Percentiles rank a stretch among this genome's conserved stretches.
These are phyloP conservation scores for Diaporthe sp. DNA, from an alignment of 2,329 filamentous ascomycete genomes.

Conservation along the genomic window DNA sequence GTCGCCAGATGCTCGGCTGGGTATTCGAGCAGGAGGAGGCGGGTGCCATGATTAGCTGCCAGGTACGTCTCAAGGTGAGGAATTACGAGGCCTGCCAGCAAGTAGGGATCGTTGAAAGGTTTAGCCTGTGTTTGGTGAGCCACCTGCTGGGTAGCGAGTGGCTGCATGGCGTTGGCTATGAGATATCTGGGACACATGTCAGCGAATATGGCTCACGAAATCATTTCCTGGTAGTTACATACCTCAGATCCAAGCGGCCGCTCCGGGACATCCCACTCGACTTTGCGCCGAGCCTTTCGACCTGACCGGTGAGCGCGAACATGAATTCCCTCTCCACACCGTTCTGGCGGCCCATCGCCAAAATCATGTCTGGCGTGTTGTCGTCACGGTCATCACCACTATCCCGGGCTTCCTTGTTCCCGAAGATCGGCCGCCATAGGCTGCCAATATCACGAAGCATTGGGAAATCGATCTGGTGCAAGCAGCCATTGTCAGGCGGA, in stretches of 20 bases:
- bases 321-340: slow-evolving; percentile 63
- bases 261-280: slow-evolving; percentile 60
- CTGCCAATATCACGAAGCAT: slow-evolving; percentile 60
- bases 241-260: slow-evolving; percentile 70
- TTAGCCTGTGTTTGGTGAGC: slow-evolving; percentile 62
- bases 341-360: slow-evolving; percentile 68
- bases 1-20: slow-evolving; percentile 66
- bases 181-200: slow-evolving; percentile 60
- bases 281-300: slow-evolving; percentile 66
- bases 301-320: slow-evolving; percentile 57
- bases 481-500: slow-evolving; percentile 53
- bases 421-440: slow-evolving; percentile 65
- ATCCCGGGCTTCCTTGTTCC: slow-evolving; percentile 47
- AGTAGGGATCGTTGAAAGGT: slow-evolving; percentile 63
- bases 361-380: slow-evolving; percentile 64
- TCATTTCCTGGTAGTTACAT: slow-evolving; percentile 36
- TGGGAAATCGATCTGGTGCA: slow-evolving; percentile 59
- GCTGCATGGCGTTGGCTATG: slow-evolving; percentile 69
- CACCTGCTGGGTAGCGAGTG: slow-evolving; percentile 62
- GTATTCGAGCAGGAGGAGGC: slow-evolving; percentile 70
- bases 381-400: slow-evolving; percentile 43
- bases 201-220: neutral
- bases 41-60: slow-evolving; percentile 60
- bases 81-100: slow-evolving; percentile 68
- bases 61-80: slow-evolving; percentile 71